Percentiles rank a stretch among this genome's conserved stretches.
These are phyloP conservation scores for Fraxinus dipetala DNA, from an alignment of 305 asterid genomes.

Conservation along the genomic window DNA sequence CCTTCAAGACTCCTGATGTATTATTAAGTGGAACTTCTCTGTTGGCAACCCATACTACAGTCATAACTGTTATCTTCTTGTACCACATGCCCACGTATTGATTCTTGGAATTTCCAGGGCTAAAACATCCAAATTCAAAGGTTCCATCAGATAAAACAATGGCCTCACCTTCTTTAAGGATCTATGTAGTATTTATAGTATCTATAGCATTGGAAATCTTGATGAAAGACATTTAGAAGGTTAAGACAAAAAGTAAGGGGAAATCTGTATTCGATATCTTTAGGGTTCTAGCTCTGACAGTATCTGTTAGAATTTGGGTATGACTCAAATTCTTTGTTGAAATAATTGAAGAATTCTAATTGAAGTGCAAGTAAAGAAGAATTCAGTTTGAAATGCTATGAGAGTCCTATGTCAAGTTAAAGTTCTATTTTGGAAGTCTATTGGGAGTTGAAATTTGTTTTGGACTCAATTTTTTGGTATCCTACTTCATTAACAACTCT, in stretches of 20 bases:
- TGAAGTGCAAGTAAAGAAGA: no score
- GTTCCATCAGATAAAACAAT: constrained; percentile 17
- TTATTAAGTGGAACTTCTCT: constrained; percentile 27
- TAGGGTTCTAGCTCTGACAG: not conserved
- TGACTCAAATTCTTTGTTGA: no score
- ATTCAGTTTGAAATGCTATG: no score
- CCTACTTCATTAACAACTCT: no score
- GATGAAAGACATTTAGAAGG: not conserved
- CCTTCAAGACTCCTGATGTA: constrained; percentile 16
- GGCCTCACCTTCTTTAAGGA: constrained; percentile 9
- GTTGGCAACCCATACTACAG: constrained; percentile 46
- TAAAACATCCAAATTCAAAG: constrained; percentile 27
- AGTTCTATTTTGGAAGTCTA: no score
- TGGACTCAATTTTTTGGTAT: no score
- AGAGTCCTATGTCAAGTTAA: no score
- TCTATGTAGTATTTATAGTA: not conserved
- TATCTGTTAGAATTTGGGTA: no score
- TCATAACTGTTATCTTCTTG: constrained; percentile 4
- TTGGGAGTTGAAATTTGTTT: no score
- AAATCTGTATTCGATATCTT: not conserved
- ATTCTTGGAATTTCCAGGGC: not conserved
- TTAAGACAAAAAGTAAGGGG: not conserved
- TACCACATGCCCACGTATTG: constrained; percentile 37
- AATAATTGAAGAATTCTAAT: no score
- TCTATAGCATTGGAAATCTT: not conserved